Conservation (phyloP, 352 stramenopile genomes). For the Phytopythium delawarense region DNA sequence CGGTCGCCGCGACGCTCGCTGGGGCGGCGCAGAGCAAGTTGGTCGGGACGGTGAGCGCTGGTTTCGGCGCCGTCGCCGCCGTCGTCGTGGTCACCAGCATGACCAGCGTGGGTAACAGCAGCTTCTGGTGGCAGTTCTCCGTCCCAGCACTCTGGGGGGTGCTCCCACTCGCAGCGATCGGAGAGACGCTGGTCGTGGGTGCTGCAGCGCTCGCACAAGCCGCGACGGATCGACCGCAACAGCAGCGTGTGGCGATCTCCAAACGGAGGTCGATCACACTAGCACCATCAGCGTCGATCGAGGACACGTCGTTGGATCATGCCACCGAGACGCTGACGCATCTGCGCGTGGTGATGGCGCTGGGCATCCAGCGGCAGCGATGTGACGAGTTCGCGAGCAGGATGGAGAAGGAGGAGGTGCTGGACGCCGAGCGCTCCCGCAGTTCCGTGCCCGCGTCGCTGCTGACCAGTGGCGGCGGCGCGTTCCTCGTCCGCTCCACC, state of each 20-base stretch:
- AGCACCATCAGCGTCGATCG: background rate
- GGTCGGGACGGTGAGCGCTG: slow-evolving; percentile 23
- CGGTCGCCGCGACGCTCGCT: slow-evolving; percentile 27
- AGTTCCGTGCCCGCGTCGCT: background rate
- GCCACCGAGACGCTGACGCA: slow-evolving; percentile 3
- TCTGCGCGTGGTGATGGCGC: background rate
- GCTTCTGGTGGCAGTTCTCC: slow-evolving; percentile 5
- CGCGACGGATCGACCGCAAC: background rate
- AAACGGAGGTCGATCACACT: background rate
- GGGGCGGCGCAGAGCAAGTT: slow-evolving; percentile 26
- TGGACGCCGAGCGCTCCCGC: background rate
- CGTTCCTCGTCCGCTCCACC: slow-evolving; percentile 1
- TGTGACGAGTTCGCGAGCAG: slow-evolving; percentile 1
- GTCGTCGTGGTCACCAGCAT: slow-evolving; percentile 2
- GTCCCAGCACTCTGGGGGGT: background rate
- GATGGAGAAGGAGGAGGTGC: background rate
- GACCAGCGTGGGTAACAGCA: background rate
- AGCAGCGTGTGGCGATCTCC: background rate
- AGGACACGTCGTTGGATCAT: background rate
- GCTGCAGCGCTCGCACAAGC: background rate
- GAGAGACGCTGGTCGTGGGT: background rate
- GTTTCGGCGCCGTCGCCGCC: background rate
- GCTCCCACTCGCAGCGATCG: slow-evolving; percentile 3
- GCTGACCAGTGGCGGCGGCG: slow-evolving; percentile 1
- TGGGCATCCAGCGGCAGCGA: background rate